phyloP scores from a whole-genome alignment of 805 yeast species.

The Candida rishiriensis region DNA sequence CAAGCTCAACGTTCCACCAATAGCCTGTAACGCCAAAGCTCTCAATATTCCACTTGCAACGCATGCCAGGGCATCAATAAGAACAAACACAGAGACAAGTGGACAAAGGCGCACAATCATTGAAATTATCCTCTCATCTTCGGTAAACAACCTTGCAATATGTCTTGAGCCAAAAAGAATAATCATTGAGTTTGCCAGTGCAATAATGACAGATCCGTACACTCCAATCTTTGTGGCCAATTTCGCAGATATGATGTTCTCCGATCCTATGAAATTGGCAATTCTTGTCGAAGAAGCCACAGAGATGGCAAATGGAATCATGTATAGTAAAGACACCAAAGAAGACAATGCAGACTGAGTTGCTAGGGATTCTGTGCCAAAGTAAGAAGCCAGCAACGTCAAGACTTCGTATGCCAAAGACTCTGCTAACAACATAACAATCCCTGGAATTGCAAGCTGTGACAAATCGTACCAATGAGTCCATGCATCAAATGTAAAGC shows the following conservation, averaged over 20 bases:
- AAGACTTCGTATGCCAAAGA: conserved; percentile 55
- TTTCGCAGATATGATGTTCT: conserved; percentile 27
- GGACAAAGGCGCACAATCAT: conserved; percentile 58
- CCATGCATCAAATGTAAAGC: conserved; percentile 36
- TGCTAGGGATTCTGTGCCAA: conserved; percentile 51
- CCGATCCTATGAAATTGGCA: conserved; percentile 49
- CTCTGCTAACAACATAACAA: conserved; percentile 52
- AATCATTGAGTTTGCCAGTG: conserved; percentile 37
- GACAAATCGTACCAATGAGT: conserved; percentile 37
- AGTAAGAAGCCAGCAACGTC: conserved; percentile 47
- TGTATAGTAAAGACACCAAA: conserved; percentile 46
- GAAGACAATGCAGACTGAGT: conserved; percentile 54
- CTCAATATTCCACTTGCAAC: conserved; percentile 70
- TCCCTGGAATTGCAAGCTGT: conserved; percentile 48
- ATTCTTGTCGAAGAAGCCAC: conserved; percentile 53
- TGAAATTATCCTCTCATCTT: conserved; percentile 52
- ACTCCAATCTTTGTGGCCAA: conserved; percentile 41
- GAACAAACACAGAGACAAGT: conserved; percentile 57
- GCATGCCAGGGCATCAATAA: conserved; percentile 66
- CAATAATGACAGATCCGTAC: conserved; percentile 30
- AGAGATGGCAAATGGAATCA: conserved; percentile 54
- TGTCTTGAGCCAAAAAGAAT: conserved; percentile 42
- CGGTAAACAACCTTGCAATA: conserved; percentile 58
- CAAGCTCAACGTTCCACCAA: conserved; percentile 68
- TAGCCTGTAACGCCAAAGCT: conserved; percentile 70